Evolutionary conservation across 1,139 yeast genomes (phyloP).

Genomic region (Groenewaldozyma sp.): DNA sequence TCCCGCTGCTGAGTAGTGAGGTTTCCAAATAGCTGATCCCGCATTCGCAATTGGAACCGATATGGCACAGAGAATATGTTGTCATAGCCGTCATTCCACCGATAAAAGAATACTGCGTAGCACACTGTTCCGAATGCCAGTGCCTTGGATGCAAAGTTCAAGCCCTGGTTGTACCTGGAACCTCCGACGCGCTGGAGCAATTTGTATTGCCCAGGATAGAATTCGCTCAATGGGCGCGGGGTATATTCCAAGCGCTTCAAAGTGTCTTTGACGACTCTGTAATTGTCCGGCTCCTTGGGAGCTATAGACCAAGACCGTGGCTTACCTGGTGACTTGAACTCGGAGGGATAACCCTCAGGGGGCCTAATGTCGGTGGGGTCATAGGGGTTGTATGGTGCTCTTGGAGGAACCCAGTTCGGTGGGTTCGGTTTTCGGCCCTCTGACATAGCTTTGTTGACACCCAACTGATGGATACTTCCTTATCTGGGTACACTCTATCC

Average conservation of each 20-base stretch:
- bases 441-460: not conserved
- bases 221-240: conserved; percentile 65
- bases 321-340: conserved; percentile 36
- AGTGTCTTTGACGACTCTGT: conserved; percentile 59
- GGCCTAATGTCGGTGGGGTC: conserved; percentile 74
- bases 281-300: conserved; percentile 62
- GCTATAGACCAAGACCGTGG: conserved; percentile 43
- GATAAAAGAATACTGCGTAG: conserved; percentile 53
- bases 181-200: conserved; percentile 54
- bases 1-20: conserved; percentile 51
- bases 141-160: conserved; percentile 19
- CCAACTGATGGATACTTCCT: no score
- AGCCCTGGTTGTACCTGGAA: conserved; percentile 44
- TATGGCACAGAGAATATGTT: conserved; percentile 64
- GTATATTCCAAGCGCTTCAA: conserved; percentile 67
- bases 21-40: conserved; percentile 44
- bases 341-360: conserved; percentile 79
- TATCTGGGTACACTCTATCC: no score
- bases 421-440: conserved; percentile 62
- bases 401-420: conserved; percentile 73
- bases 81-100: conserved; percentile 83
- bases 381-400: conserved; percentile 78
- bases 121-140: conserved; percentile 23
- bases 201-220: conserved; percentile 74
- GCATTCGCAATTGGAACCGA: conserved; percentile 46